Evolutionary conservation across 2,329 filamentous ascomycete species (phyloP), one percentile per base, ranked within the genome.

Genomic region (Massarina eburnea): DNA sequence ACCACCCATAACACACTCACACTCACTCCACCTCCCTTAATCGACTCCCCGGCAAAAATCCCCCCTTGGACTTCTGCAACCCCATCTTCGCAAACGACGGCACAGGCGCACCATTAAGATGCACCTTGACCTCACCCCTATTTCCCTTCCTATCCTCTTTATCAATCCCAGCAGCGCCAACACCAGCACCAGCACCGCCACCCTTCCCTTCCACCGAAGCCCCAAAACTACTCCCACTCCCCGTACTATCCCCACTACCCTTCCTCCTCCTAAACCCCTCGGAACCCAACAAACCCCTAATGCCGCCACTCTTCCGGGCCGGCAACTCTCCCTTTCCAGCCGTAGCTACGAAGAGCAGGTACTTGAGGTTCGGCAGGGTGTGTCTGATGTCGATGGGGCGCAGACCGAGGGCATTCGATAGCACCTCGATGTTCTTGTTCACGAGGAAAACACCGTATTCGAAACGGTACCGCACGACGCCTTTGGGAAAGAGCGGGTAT

Each of bases 381-480:
- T 97, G 90, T 4, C 94, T 82, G 15, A 96, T 90, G 62, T 99
- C 94, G 52, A 96, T 80, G 1, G 95, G 85, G 37, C 86, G 84
- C 10, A 96, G 75, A 0, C 86, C 86, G 54, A 91, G 84, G 1
- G 75, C 72, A 48, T 77, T 80, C 17, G 72, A 71, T 9, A 87
- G 66, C 38, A 84, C 76, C 57, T 97, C 91, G 45, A 99, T 91
- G 63, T 97, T 78, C 71, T 97, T 96, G 74, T 97, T 97, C 12
- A 99, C 79, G n/a, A 97, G 75, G 61, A 97, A 99, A 65, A 96
- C 94, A 9, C 80, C 94, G 67, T 97, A 99, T 60, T 97, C 92
- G 69, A 97, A 97, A 2, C 92, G 85, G 73, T 92, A 97, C 36
- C 91, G 83, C 0, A 90, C 83, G 2, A 82, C 80, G 62, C 81